Percentiles rank a stretch among this genome's conserved stretches.
Evolutionary conservation across 768 basidiomycete genomes (phyloP).

Genomic region (Mycena rosella): DNA sequence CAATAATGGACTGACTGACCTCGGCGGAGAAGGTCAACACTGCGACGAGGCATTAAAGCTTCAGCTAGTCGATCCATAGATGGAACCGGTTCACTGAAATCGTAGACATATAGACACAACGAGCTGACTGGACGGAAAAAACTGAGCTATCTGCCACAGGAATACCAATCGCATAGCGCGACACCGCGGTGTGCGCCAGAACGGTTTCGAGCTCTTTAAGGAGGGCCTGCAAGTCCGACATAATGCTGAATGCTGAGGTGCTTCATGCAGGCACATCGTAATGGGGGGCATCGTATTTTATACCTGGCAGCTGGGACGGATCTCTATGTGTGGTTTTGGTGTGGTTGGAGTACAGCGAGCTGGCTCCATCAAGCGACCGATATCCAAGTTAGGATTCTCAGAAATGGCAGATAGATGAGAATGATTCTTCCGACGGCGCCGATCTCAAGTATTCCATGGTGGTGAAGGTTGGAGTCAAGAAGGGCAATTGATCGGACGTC

Average conservation of each 20-base stretch:
- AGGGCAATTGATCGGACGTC: too few species aligned
- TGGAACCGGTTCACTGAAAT: constrained; percentile 2
- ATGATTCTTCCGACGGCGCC: too few species aligned
- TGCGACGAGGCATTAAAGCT: background rate
- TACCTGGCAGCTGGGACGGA: too few species aligned
- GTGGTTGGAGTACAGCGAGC: too few species aligned
- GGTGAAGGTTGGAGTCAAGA: too few species aligned
- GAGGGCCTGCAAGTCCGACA: constrained; percentile 1
- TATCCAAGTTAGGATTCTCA: too few species aligned
- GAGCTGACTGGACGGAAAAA: constrained; percentile 1
- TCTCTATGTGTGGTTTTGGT: too few species aligned
- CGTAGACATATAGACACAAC: constrained; percentile 24
- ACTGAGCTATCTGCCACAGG: background rate
- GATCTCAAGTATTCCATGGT: too few species aligned
- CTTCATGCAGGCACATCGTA: background rate
- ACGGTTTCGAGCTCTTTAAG: constrained; percentile 13
- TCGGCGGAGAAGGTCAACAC: constrained; percentile 21
- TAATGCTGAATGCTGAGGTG: background rate
- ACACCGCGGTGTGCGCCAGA: background rate
- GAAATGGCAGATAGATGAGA: too few species aligned
- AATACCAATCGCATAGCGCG: constrained; percentile 6
- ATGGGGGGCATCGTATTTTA: background rate
- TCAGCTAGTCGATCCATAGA: background rate
- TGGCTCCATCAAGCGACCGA: too few species aligned
- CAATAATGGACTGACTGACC: background rate